These are phyloP conservation scores for Trichothecium sympodiale DNA, from an alignment of 2,329 filamentous ascomycete genomes.

Conservation along the genomic window DNA sequence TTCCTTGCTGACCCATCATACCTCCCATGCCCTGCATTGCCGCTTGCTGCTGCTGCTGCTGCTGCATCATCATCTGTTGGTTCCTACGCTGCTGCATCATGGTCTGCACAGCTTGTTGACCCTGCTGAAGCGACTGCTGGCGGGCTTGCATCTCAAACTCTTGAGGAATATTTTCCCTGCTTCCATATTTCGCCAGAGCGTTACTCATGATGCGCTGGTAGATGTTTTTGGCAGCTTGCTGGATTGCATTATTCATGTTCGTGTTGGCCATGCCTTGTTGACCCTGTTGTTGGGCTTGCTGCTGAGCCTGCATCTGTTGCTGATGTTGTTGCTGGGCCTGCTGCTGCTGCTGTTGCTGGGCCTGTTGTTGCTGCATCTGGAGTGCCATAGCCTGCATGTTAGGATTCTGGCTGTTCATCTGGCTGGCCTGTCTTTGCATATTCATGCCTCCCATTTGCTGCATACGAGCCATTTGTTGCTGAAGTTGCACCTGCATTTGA, in stretches of 20 bases:
- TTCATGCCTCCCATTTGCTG: slow-evolving; percentile 17
- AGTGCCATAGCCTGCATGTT: slow-evolving; percentile 16
- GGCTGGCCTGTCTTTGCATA: slow-evolving; percentile 19
- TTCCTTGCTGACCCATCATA: slow-evolving; percentile 41
- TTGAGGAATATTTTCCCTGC: no score
- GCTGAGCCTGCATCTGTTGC: slow-evolving; percentile 8
- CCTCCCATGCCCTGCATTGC: slow-evolving; percentile 41
- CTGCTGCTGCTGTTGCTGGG: slow-evolving; percentile 22
- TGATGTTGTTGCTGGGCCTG: not conserved
- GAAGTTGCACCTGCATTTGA: slow-evolving; percentile 22
- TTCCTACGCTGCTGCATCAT: slow-evolving; percentile 27
- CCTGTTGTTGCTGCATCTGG: slow-evolving; percentile 18
- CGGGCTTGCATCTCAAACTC: no score
- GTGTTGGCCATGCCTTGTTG: no score
- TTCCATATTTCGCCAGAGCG: no score
- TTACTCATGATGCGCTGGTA: no score
- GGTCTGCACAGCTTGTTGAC: slow-evolving; percentile 10
- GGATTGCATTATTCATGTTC: no score
- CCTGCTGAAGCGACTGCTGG: no score
- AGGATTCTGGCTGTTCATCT: slow-evolving; percentile 25
- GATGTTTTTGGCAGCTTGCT: no score
- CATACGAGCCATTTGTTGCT: slow-evolving; percentile 23
- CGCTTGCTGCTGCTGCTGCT: slow-evolving; percentile 26
- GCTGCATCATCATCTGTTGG: slow-evolving; percentile 27
- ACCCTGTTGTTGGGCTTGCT: not conserved